These are phyloP conservation scores for Aspergillus ruber DNA, from an alignment of 2,329 filamentous ascomycete genomes.

Conservation along the genomic window DNA sequence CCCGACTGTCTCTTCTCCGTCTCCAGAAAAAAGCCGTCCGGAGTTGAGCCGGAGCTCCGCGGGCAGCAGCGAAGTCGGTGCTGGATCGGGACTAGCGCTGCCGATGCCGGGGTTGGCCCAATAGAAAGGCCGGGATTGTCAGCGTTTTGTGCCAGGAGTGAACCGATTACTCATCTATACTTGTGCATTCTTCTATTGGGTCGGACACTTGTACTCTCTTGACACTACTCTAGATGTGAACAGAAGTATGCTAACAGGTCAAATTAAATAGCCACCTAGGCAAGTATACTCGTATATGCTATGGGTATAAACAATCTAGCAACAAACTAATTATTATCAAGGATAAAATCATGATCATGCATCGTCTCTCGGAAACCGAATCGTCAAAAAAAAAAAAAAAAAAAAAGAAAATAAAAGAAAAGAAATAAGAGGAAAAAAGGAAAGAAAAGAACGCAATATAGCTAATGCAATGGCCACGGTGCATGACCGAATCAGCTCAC, in stretches of 20 bases:
- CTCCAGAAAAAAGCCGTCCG: background rate
- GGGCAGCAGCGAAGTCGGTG: conserved; percentile 16
- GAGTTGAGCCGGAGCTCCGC: conserved; percentile 2
- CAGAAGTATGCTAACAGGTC: too few species aligned
- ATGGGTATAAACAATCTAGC: conserved; percentile 3
- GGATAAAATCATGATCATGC: conserved; percentile 1
- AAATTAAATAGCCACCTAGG: too few species aligned
- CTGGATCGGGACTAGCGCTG: conserved; percentile 5
- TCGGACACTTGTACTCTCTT: too few species aligned
- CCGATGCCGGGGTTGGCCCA: conserved; percentile 7
- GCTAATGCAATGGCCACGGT: background rate
- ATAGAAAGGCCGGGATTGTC: conserved; percentile 10
- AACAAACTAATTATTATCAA: conserved; percentile 1
- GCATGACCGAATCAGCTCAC: too few species aligned
- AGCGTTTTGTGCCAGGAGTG: conserved; percentile 1
- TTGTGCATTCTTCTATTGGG: too few species aligned
- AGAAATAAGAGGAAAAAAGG: conserved; percentile 4
- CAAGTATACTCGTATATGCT: background rate
- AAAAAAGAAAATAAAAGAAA: conserved; percentile 2
- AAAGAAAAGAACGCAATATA: conserved; percentile 2
- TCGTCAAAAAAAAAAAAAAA: conserved; percentile 9
- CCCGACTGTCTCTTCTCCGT: background rate
- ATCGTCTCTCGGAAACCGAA: conserved; percentile 1
- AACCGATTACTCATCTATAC: background rate
- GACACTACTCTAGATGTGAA: too few species aligned